These are phyloP conservation scores for Hansenula lynferdii DNA, from an alignment of 1,139 yeast species.

Conservation along the genomic window DNA sequence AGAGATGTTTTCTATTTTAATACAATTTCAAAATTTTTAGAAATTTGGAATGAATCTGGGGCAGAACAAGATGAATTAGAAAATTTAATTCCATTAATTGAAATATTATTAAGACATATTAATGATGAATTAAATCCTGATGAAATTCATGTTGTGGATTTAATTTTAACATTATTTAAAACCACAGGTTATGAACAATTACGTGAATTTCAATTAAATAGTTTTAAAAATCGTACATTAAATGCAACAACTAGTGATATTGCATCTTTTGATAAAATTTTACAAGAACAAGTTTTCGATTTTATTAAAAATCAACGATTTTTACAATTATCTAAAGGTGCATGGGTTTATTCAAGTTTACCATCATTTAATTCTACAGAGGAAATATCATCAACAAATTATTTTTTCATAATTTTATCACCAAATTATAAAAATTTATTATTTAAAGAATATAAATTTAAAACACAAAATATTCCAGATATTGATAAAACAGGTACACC, in stretches of 20 bases:
- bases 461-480: constrained; percentile 46
- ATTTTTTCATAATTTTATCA: constrained; percentile 59
- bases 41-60: constrained; percentile 65
- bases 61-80: constrained; percentile 51
- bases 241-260: constrained; percentile 31
- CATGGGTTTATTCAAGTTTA: constrained; percentile 74
- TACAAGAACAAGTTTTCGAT: constrained; percentile 58
- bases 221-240: constrained; percentile 33
- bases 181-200: constrained; percentile 43
- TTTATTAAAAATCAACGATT: constrained; percentile 81
- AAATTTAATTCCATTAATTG: constrained; percentile 39
- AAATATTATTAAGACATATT: constrained; percentile 28
- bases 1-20: constrained; percentile 55
- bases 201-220: constrained; percentile 50
- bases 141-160: constrained; percentile 30
- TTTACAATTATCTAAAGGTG: constrained; percentile 66
- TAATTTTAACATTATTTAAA: constrained; percentile 40
- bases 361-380: constrained; percentile 43
- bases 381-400: constrained; percentile 24
- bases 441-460: constrained; percentile 53
- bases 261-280: constrained; percentile 39
- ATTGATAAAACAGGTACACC: constrained; percentile 45
- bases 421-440: constrained; percentile 65
- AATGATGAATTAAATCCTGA: constrained; percentile 21
- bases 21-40: constrained; percentile 52